Evolutionary conservation across 352 stramenopile species (phyloP).

Genomic region (Pythium volutum): DNA sequence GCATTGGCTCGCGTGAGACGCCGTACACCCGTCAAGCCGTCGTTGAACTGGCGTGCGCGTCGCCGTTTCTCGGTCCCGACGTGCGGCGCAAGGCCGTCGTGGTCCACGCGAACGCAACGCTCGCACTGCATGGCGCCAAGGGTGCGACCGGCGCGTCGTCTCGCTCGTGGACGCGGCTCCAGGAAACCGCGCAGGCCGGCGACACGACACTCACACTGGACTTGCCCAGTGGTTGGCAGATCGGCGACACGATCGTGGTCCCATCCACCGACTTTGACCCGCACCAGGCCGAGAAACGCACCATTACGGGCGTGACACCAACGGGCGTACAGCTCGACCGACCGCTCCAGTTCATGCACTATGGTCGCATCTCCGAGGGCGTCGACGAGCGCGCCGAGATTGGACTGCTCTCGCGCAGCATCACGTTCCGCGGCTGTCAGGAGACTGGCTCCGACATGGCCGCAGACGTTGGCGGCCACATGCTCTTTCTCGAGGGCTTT

Average conservation of each 20-base stretch:
- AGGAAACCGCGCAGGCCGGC: slow-evolving; percentile 20
- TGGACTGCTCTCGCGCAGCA: slow-evolving; percentile 50
- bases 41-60: slow-evolving; percentile 34
- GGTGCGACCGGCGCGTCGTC: slow-evolving; percentile 8
- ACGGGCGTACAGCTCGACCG: slow-evolving; percentile 27
- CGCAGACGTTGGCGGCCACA: slow-evolving; percentile 36
- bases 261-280: slow-evolving; percentile 40
- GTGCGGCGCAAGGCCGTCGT: slow-evolving; percentile 39
- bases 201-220: slow-evolving; percentile 26
- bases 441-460: slow-evolving; percentile 12
- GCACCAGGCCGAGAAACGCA: slow-evolving; percentile 36
- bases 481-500: slow-evolving; percentile 38
- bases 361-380: slow-evolving; percentile 32
- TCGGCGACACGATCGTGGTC: slow-evolving; percentile 45
- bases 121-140: slow-evolving; percentile 35
- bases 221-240: slow-evolving; percentile 26
- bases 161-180: slow-evolving; percentile 31
- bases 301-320: slow-evolving; percentile 24
- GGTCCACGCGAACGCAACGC: slow-evolving; percentile 28
- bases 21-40: slow-evolving; percentile 37
- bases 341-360: slow-evolving; percentile 39
- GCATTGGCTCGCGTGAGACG: slow-evolving; percentile 24
- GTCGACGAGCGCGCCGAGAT: slow-evolving; percentile 60
- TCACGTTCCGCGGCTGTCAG: slow-evolving; percentile 46
- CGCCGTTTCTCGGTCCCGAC: slow-evolving; percentile 21